Percentiles rank a stretch among this genome's conserved stretches.
These are phyloP conservation scores for Arthrinium puccinioides DNA, from an alignment of 2,329 filamentous ascomycete species.

Conservation along the genomic window DNA sequence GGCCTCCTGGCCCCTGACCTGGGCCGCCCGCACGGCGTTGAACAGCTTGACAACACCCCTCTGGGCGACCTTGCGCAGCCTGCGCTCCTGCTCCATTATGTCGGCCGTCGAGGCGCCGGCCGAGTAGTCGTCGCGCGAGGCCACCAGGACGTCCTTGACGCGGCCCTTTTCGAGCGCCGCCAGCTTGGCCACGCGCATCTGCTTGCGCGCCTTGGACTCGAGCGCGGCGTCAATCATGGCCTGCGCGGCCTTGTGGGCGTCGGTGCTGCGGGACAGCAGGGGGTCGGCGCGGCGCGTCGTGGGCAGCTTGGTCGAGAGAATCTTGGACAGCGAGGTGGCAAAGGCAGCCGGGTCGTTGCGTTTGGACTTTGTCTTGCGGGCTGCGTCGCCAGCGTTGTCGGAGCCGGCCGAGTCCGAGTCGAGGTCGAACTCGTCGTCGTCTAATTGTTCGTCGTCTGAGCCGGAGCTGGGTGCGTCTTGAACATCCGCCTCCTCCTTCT, in stretches of 20 bases:
- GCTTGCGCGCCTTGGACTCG: slow-evolving; percentile 71
- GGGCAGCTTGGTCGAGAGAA: slow-evolving; percentile 82
- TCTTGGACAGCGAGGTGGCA: slow-evolving; percentile 87
- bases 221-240: slow-evolving; percentile 69
- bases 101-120: slow-evolving; percentile 41
- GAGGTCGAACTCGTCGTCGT: slow-evolving; percentile 22
- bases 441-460: slow-evolving; percentile 15
- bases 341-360: slow-evolving; percentile 89
- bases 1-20: slow-evolving; percentile 79
- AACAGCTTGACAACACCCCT: slow-evolving; percentile 93
- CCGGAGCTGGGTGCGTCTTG: slow-evolving; percentile 14
- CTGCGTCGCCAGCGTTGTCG: slow-evolving; percentile 25
- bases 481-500: slow-evolving; percentile 14
- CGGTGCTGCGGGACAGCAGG: slow-evolving; percentile 77
- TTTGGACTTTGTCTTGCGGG: slow-evolving; percentile 54
- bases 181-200: slow-evolving; percentile 74
- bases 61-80: slow-evolving; percentile 80
- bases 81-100: slow-evolving; percentile 66
- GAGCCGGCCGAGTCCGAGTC: slow-evolving; percentile 34
- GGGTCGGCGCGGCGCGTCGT: slow-evolving; percentile 78
- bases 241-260: slow-evolving; percentile 64
- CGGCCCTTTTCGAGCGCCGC: slow-evolving; percentile 77
- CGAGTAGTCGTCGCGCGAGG: slow-evolving; percentile 46
- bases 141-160: slow-evolving; percentile 74
- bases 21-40: slow-evolving; percentile 87